Conservation (phyloP, 176 grass and related monocot genomes). For the Lolium rigidum region DNA sequence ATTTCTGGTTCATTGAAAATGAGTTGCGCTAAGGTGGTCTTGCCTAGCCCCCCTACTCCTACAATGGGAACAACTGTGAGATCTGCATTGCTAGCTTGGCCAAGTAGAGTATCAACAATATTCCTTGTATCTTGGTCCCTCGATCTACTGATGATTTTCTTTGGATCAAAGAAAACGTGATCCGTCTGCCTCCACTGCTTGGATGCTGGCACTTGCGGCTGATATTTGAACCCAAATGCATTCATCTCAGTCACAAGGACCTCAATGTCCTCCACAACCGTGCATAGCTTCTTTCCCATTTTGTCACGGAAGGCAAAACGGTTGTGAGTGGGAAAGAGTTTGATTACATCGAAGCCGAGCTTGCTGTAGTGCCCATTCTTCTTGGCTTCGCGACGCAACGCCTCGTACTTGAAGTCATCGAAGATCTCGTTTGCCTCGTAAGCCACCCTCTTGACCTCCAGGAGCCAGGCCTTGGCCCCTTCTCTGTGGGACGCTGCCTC, state of each 20-base stretch:
- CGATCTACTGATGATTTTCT: constrained; percentile 14
- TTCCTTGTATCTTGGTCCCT: background rate
- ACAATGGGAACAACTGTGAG: background rate
- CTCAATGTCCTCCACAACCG: background rate
- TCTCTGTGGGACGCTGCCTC: background rate
- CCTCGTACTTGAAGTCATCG: constrained; percentile 1
- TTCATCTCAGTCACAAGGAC: constrained; percentile 23
- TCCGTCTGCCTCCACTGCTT: background rate
- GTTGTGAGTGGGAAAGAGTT: background rate
- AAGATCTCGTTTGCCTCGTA: background rate
- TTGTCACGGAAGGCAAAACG: background rate
- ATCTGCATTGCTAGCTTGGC: background rate
- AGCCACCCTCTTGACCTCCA: background rate
- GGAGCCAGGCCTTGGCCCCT: constrained; percentile 1
- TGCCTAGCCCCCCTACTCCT: background rate
- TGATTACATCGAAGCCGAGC: background rate
- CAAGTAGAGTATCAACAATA: background rate
- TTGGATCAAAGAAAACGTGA: background rate
- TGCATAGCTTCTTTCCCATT: constrained; percentile 6
- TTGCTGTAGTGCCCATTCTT: background rate
- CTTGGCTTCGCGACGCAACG: background rate
- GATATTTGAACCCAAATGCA: background rate
- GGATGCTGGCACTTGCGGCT: background rate
- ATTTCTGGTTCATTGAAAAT: constrained; percentile 17
- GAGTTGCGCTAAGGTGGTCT: background rate